Conservation (phyloP, 306 rosid species). For the Pyrus bretschneideri region DNA sequence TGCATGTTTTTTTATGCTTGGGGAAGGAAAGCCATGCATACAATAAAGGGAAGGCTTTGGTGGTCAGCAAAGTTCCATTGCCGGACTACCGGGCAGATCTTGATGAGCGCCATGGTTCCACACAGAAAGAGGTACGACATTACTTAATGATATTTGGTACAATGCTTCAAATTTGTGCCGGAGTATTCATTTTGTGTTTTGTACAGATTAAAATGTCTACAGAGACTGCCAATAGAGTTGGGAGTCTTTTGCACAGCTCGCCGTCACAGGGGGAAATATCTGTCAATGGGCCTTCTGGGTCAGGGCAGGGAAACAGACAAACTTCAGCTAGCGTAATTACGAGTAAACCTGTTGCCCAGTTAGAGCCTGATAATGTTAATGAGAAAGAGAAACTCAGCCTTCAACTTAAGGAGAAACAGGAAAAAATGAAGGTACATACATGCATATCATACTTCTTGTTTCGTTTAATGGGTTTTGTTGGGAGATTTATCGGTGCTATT, state of each 20-base stretch:
- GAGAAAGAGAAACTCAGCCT: slow-evolving; percentile 60
- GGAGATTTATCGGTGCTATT: neutral
- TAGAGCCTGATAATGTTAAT: slow-evolving; percentile 39
- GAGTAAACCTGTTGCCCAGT: slow-evolving; percentile 23
- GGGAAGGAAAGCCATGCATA: slow-evolving; percentile 94
- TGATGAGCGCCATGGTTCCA: slow-evolving; percentile 88
- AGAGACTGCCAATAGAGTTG: slow-evolving; percentile 75
- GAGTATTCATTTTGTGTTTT: slow-evolving; percentile 6
- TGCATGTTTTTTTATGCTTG: slow-evolving; percentile 29
- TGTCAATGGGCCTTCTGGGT: slow-evolving; percentile 22
- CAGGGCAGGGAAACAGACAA: slow-evolving; percentile 36
- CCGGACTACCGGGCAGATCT: slow-evolving; percentile 98
- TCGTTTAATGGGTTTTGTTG: slow-evolving; percentile 1
- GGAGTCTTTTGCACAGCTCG: slow-evolving; percentile 63
- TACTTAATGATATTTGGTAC: neutral
- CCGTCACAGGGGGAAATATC: slow-evolving; percentile 29
- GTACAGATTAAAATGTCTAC: slow-evolving; percentile 79
- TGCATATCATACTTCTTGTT: slow-evolving; percentile 12
- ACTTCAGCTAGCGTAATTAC: slow-evolving; percentile 15
- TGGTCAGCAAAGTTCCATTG: slow-evolving; percentile 83
- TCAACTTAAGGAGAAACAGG: slow-evolving; percentile 71
- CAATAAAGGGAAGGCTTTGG: slow-evolving; percentile 75
- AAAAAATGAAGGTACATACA: slow-evolving; percentile 48
- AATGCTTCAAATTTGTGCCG: neutral
- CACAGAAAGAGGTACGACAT: slow-evolving; percentile 68